phyloP scores from a whole-genome alignment of 2,329 filamentous ascomycete genomes.

The Fusarium nygamai region DNA sequence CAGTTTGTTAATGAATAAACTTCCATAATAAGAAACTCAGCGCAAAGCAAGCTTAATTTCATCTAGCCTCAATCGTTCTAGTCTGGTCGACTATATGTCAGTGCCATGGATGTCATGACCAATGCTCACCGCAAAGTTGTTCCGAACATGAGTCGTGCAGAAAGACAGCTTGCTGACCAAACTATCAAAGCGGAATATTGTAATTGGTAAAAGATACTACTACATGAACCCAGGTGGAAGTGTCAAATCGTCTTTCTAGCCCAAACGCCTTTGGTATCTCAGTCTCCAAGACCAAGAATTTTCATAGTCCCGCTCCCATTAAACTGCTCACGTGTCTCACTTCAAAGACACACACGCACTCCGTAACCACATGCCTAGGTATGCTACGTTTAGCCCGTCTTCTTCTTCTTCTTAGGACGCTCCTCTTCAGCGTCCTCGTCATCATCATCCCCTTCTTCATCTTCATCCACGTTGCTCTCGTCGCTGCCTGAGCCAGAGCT shows the following conservation, averaged over 20 bases:
- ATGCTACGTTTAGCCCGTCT: constrained; percentile 44
- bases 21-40: neutral
- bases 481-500: constrained; percentile 78
- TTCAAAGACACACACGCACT: neutral
- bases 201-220: constrained; percentile 16
- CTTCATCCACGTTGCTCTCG: constrained; percentile 59
- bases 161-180: neutral
- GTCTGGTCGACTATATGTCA: neutral
- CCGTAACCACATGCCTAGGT: neutral
- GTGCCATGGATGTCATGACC: constrained; percentile 4
- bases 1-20: neutral
- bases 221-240: constrained; percentile 14
- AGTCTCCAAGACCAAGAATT: constrained; percentile 29
- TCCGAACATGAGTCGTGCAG: constrained; percentile 8
- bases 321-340: constrained; percentile 13
- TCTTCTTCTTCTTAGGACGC: constrained; percentile 62
- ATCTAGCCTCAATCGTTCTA: constrained; percentile 1
- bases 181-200: neutral
- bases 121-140: neutral
- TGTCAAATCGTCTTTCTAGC: constrained; percentile 42
- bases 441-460: constrained; percentile 56
- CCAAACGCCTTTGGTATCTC: constrained; percentile 43
- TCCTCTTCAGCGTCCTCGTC: constrained; percentile 56
- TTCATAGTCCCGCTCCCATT: constrained; percentile 29
- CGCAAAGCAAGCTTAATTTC: neutral